Evolutionary conservation across 495 filamentous ascomycete species (phyloP).

Genomic region (Lasiosphaeriaceae sp.): DNA sequence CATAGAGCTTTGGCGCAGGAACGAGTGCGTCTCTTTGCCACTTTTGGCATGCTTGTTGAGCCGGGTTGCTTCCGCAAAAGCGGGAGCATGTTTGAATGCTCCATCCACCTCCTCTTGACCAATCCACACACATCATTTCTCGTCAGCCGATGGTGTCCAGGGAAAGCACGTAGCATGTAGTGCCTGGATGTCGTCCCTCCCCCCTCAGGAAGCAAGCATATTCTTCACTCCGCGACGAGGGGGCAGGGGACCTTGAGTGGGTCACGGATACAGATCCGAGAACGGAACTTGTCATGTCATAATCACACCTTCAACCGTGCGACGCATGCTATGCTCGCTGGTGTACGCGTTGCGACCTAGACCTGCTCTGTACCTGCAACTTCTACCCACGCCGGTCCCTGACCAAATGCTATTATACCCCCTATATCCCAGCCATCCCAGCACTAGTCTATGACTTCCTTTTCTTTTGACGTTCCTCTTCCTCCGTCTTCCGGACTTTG

Average conservation of each 20-base stretch:
- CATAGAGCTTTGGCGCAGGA: constrained; percentile 22
- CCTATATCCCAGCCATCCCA: constrained; percentile 10
- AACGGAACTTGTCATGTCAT: background rate
- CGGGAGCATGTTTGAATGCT: constrained; percentile 1
- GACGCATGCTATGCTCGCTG: background rate
- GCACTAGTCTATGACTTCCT: background rate
- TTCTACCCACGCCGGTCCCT: constrained; percentile 1
- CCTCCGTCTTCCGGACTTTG: background rate
- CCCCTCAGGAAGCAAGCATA: constrained; percentile 2
- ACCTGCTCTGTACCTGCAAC: constrained; percentile 9
- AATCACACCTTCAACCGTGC: background rate
- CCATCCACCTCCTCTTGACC: background rate
- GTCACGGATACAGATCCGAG: background rate
- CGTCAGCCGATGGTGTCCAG: constrained; percentile 4
- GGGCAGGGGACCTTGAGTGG: background rate
- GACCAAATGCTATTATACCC: background rate
- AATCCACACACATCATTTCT: background rate
- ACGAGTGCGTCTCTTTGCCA: constrained; percentile 14
- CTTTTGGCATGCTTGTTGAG: constrained; percentile 17
- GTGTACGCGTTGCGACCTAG: background rate
- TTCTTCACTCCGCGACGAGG: background rate
- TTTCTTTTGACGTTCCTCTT: background rate
- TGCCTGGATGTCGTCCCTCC: background rate
- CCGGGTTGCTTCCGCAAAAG: constrained; percentile 18
- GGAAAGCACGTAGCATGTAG: background rate